Conservation (phyloP, 805 yeast species). For the Yamadazyma kitorensis region DNA sequence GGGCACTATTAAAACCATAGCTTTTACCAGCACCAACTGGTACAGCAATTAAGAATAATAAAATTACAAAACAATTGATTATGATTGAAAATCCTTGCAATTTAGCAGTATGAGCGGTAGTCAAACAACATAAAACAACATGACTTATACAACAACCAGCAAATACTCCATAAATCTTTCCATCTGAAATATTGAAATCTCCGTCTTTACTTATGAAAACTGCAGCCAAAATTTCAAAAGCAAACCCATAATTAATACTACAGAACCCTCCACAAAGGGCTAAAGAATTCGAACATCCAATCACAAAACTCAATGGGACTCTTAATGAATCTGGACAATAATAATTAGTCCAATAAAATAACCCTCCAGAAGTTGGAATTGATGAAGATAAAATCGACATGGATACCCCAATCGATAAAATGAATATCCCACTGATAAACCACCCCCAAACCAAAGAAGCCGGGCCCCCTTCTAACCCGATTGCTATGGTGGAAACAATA, state of each 20-base stretch:
- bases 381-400: slow-evolving; percentile 68
- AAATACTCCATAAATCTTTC: slow-evolving; percentile 60
- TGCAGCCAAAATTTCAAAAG: slow-evolving; percentile 56
- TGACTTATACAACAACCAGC: slow-evolving; percentile 58
- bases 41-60: slow-evolving; percentile 58
- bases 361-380: slow-evolving; percentile 74
- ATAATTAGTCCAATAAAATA: slow-evolving; percentile 49
- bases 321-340: slow-evolving; percentile 56
- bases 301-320: slow-evolving; percentile 56
- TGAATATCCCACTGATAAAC: slow-evolving; percentile 56
- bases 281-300: slow-evolving; percentile 66
- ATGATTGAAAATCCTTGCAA: slow-evolving; percentile 59
- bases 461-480: slow-evolving; percentile 61
- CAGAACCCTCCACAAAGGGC: slow-evolving; percentile 67
- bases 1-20: slow-evolving; percentile 18
- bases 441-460: slow-evolving; percentile 73
- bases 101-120: slow-evolving; percentile 55
- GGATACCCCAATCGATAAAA: slow-evolving; percentile 55
- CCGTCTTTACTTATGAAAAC: slow-evolving; percentile 56
- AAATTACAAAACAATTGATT: slow-evolving; percentile 50
- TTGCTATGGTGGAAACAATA: slow-evolving; percentile 52
- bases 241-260: slow-evolving; percentile 68
- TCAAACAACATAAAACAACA: slow-evolving; percentile 50
- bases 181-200: slow-evolving; percentile 50
- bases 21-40: slow-evolving; percentile 53